A percentile compares a stretch with the other conserved stretches of the same genome.
Evolutionary conservation across 176 grass and related monocot species (phyloP).

Genomic region (Juncus effusus): DNA sequence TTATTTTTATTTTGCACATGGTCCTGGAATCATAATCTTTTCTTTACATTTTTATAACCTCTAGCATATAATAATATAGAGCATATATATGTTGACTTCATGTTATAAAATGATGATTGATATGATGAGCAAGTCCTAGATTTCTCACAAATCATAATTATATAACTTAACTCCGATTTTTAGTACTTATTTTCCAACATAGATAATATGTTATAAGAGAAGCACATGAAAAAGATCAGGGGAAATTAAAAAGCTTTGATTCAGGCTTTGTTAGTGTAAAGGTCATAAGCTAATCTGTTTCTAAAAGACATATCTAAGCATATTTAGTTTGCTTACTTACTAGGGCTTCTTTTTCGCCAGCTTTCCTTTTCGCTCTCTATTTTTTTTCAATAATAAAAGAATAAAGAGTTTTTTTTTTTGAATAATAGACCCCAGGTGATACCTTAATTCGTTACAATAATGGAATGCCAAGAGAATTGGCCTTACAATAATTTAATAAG

Average conservation of each 20-base stretch:
- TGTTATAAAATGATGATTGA: neutral
- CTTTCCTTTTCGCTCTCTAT: conserved; percentile 8
- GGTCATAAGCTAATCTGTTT: conserved; percentile 15
- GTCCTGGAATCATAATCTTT: neutral
- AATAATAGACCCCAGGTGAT: too few species aligned
- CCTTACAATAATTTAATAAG: too few species aligned
- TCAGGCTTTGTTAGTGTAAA: conserved; percentile 11
- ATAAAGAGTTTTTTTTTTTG: neutral
- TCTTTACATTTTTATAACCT: neutral
- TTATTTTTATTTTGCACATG: conserved; percentile 2
- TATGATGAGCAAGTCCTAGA: too few species aligned
- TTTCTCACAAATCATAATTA: neutral
- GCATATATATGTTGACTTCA: neutral
- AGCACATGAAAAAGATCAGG: conserved; percentile 27
- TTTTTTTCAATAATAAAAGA: neutral
- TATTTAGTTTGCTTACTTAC: conserved; percentile 16
- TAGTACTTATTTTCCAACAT: neutral
- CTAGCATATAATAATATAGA: neutral
- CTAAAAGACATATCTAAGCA: neutral
- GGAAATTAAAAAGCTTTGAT: neutral
- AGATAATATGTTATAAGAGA: conserved; percentile 11
- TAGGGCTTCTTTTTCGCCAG: neutral
- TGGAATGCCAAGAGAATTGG: too few species aligned
- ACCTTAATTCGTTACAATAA: too few species aligned
- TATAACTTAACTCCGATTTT: conserved; percentile 5